Base-by-base conservation (phyloP, 371 early-diverging fungal genomes). In the Syncephalastrum racemosum region DNA sequence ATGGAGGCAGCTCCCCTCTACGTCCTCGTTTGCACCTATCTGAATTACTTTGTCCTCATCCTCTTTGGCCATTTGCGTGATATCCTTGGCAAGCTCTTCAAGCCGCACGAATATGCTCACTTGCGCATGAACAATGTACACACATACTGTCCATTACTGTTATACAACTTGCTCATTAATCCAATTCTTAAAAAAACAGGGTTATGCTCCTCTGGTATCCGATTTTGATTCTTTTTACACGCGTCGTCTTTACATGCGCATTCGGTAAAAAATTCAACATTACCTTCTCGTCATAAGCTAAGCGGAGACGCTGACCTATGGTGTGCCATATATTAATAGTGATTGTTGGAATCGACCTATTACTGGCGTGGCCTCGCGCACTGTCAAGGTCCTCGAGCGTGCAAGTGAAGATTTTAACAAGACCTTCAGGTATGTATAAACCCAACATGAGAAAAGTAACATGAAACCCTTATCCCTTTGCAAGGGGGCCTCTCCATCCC, bases 271-370 rank as follows among this genome's bases (percentile, higher is more conserved):
- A 27, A 43, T 49, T 19, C 24, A n/a, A 5, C 23, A 31, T 31
- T 12, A 31, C 36, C 10, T 15, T 62, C 40, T 59, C 4, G 27
- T 48, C 42, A 50, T 46, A 12, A 19, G 36, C 36, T 46, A 12
- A 19, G 36, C 36, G 36, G 36, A 31, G 36, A 10, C 36, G 36
- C 36, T 31, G 36, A 31, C 36, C 36, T 31, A 31, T 31, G 36
- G 12, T 31, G 10, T 31, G 36, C 2, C 27, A 25, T 23, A 19
- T 8, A 31, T 27, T 47, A 18, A 31, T 53, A 79, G 93, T 31
- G 99, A 99, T 81, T 93, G 92, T 68, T 99, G 95, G 81, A 95
- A 97, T 73, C 87, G 98, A 8, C 99, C 99, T 12, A 95, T 98
- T 54, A 94, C 94, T 16, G 90, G 93, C 44, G 95, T 96, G 5